phyloP scores from a whole-genome alignment of 73 alveolate species.

The Blepharisma japonicum region DNA sequence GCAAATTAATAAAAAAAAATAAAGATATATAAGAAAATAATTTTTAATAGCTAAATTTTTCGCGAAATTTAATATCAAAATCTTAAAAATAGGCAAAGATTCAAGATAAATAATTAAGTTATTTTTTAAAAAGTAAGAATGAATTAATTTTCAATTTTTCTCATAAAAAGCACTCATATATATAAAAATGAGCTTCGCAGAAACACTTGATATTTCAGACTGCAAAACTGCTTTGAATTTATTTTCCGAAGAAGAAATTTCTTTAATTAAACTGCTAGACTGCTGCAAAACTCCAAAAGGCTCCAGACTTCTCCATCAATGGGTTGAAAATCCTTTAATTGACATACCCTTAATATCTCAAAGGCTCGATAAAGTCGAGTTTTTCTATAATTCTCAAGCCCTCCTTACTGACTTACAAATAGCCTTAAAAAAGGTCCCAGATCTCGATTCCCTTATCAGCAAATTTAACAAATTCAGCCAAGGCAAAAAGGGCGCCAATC shows the following conservation, averaged over 20 bases:
- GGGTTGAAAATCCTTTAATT: slow-evolving; percentile 78
- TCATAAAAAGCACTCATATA: too few relatives aligned
- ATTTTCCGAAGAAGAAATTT: neutral
- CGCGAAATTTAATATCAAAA: too few relatives aligned
- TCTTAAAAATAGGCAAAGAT: too few relatives aligned
- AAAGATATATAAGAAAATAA: too few relatives aligned
- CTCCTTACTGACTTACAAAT: slow-evolving; percentile 52
- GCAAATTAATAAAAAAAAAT: too few relatives aligned
- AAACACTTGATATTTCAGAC: neutral
- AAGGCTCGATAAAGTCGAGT: slow-evolving; percentile 74
- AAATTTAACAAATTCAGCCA: slow-evolving; percentile 74
- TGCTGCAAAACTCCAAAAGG: slow-evolving; percentile 71
- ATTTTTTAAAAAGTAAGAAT: too few relatives aligned
- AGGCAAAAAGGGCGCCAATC: slow-evolving; percentile 60
- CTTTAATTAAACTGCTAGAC: slow-evolving; percentile 62
- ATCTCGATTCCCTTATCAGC: slow-evolving; percentile 67
- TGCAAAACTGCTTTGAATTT: neutral
- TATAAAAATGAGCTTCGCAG: neutral
- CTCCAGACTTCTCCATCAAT: slow-evolving; percentile 57
- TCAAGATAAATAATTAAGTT: too few relatives aligned
- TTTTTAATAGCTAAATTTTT: too few relatives aligned
- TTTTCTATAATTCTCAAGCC: slow-evolving; percentile 49
- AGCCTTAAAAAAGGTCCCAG: slow-evolving; percentile 67
- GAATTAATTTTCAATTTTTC: too few relatives aligned
- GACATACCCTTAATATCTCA: slow-evolving; percentile 53